Percentiles rank a stretch among this genome's conserved stretches.
These are phyloP conservation scores for Nissolia schottii DNA, from an alignment of 306 rosid species.

Conservation along the genomic window DNA sequence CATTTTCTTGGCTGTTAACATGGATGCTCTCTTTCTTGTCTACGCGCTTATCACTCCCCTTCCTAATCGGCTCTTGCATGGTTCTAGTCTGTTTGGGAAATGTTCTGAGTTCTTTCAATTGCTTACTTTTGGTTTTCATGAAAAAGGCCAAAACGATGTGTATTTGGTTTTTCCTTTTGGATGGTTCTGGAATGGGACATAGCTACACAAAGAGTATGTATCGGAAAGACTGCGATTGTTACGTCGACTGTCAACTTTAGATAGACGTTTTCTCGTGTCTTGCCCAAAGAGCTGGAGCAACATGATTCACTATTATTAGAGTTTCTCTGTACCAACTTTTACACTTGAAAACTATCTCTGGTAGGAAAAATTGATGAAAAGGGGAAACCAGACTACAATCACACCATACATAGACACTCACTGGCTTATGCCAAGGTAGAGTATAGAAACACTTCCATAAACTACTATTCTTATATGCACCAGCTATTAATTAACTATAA, in stretches of 20 bases:
- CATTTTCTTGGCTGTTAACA: not conserved
- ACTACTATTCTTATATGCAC: not conserved
- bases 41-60: not conserved
- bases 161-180: not conserved
- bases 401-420: not conserved
- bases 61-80: not conserved
- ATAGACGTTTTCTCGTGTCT: not conserved
- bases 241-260: not conserved
- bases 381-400: not conserved
- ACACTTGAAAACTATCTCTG: not conserved
- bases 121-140: not conserved
- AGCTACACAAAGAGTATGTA: too few species aligned
- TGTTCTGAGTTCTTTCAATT: not conserved
- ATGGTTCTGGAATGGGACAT: not conserved
- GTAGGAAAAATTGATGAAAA: not conserved
- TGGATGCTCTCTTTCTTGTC: not conserved
- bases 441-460: not conserved
- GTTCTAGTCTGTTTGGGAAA: not conserved
- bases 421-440: not conserved
- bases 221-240: not conserved
- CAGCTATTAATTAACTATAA: not conserved
- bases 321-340: not conserved
- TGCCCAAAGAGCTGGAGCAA: not conserved
- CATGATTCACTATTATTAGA: not conserved
- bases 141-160: too few species aligned